Conservation (phyloP, 805 yeast genomes). For the Saccharomycopsis amapae region DNA sequence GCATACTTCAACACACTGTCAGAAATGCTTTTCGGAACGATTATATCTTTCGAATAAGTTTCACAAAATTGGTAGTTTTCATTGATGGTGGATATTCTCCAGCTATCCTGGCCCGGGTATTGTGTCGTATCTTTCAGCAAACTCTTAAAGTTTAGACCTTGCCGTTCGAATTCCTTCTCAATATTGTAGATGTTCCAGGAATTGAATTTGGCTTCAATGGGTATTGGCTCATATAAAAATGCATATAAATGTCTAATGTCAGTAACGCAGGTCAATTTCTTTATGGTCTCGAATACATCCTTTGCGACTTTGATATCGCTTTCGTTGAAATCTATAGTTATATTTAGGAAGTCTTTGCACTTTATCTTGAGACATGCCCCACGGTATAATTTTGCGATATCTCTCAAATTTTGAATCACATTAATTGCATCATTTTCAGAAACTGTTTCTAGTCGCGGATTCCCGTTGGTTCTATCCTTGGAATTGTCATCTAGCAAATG, state of each 20-base stretch:
- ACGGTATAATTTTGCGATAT: conserved; percentile 24
- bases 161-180: conserved; percentile 59
- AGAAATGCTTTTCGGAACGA: conserved; percentile 72
- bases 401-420: conserved; percentile 17
- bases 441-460: conserved; percentile 8
- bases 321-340: conserved; percentile 62
- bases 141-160: conserved; percentile 42
- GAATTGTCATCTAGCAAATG: conserved; percentile 9
- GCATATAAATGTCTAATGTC: conserved; percentile 64
- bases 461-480: conserved; percentile 13
- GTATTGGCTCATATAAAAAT: conserved; percentile 69
- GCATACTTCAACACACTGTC: conserved; percentile 82
- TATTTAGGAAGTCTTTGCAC: conserved; percentile 79
- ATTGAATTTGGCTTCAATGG: conserved; percentile 51
- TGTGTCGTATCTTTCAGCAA: too few relatives aligned
- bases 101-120: conserved; percentile 29
- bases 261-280: conserved; percentile 53
- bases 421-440: conserved; percentile 5
- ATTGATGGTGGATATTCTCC: conserved; percentile 72
- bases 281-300: conserved; percentile 67
- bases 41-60: conserved; percentile 62
- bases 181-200: conserved; percentile 73
- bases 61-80: conserved; percentile 56
- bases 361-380: conserved; percentile 56
- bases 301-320: conserved; percentile 45